Evolutionary conservation across 2,329 filamentous ascomycete genomes (phyloP), one percentile per base, ranked within the genome.

Genomic region (Dothistroma septosporum): DNA sequence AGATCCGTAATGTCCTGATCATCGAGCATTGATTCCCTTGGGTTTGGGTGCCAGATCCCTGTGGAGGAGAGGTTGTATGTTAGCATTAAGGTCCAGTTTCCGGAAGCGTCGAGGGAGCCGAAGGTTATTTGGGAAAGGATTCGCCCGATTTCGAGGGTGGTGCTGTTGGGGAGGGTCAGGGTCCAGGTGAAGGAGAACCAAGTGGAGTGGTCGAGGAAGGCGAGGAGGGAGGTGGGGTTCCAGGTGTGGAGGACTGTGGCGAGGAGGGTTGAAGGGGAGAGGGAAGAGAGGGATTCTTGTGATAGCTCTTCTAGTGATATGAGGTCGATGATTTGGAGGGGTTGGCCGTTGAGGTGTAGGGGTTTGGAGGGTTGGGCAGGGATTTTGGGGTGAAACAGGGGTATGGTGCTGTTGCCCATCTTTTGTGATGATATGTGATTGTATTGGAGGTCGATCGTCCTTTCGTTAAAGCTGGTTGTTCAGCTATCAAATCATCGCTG

Each of bases 161-260:
- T 44, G 28, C 58, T 53, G 16, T 55, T 49, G n/a, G 56, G 28
- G 21, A 64, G 28, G 11, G 56, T 64, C 10, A 66, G 9, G 9
- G 53, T 62, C 63, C 63, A 68, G 21, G 66, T 67, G 50, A 68
- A 64, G 9, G 64, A 64, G 54, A 68, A 65, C 66, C 64, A 67
- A 21, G 58, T 55, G 14, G 55, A 50, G 10, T 62, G 47, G 37
- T 68, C 65, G 10, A 68, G 56, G 8, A 68, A 59, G 1, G 66
- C 66, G 46, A 55, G 37, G 0, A 68, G 47, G 2, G 66, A 60
- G 7, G 58, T 53, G 6, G 66, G 66, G 56, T 53, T 58, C 66
- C 66, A 68, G 24, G 63, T 59, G 53, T 60, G 64, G 28, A 68
- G 62, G n/a, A 67, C 49, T 8, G 63, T 68, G 2, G 66, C 61